These are phyloP conservation scores for Guyanaporus albipodus DNA, from an alignment of 768 basidiomycete species.

Conservation along the genomic window DNA sequence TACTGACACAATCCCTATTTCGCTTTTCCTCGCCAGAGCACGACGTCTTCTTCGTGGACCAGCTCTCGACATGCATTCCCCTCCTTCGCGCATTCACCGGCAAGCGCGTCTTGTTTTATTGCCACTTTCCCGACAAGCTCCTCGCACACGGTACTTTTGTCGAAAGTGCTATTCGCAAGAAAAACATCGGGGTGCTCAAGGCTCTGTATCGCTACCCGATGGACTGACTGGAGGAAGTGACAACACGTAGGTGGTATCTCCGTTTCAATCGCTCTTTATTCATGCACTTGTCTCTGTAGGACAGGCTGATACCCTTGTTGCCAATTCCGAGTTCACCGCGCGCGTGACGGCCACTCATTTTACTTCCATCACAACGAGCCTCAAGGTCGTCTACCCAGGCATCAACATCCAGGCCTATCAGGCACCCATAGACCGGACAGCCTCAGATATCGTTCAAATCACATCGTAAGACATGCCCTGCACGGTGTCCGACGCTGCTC, in stretches of 20 bases:
- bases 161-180: conserved; percentile 46
- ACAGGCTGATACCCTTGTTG: conserved; percentile 88
- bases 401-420: conserved; percentile 81
- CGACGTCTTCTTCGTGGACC: conserved; percentile 93
- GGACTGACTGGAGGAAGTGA: conserved; percentile 85
- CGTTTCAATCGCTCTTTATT: neutral
- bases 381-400: conserved; percentile 90
- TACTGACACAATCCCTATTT: conserved; percentile 50
- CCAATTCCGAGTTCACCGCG: conserved; percentile 87
- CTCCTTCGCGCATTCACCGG: conserved; percentile 62
- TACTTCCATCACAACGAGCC: conserved; percentile 54
- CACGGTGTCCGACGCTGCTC: neutral
- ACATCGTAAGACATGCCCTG: conserved; percentile 44
- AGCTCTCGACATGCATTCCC: conserved; percentile 89
- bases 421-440: conserved; percentile 35
- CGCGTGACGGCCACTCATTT: conserved; percentile 76
- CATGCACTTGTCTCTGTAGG: conserved; percentile 40
- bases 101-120: conserved; percentile 93
- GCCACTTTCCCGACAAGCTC: conserved; percentile 96
- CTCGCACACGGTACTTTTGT: conserved; percentile 66
- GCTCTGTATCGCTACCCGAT: conserved; percentile 81
- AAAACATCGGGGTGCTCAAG: conserved; percentile 53
- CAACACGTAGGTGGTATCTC: conserved; percentile 61
- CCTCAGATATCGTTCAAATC: conserved; percentile 50
- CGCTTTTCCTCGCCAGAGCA: conserved; percentile 40